Evolutionary conservation across 2,329 filamentous ascomycete species (phyloP).

Genomic region (Sarocladium brachiariae): DNA sequence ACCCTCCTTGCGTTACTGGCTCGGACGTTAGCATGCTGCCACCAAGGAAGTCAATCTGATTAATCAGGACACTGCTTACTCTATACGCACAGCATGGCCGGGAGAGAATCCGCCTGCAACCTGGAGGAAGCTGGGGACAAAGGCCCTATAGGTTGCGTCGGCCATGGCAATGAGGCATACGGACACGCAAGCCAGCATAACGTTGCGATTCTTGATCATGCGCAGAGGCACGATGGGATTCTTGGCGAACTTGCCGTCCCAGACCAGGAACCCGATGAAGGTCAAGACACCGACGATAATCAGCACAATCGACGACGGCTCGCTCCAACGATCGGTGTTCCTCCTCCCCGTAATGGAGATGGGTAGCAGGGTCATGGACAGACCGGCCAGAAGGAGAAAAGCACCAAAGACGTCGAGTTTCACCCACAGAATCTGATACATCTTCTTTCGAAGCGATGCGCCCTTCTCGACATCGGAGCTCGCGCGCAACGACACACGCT

Average conservation of each 20-base stretch:
- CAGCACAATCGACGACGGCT: conserved; percentile 29
- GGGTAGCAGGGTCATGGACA: conserved; percentile 27
- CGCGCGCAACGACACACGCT: not conserved
- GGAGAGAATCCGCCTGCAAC: conserved; percentile 29
- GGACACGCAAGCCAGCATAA: conserved; percentile 29
- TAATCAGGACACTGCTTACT: too few species aligned
- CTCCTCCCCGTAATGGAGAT: conserved; percentile 29
- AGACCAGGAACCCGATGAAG: conserved; percentile 23
- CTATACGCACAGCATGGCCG: conserved; percentile 29
- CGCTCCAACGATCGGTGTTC: conserved; percentile 23
- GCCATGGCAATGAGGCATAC: conserved; percentile 30
- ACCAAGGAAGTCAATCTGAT: too few species aligned
- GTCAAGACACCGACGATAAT: conserved; percentile 23
- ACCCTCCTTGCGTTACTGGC: conserved; percentile 22
- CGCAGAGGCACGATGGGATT: conserved; percentile 31
- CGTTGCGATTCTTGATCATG: conserved; percentile 29
- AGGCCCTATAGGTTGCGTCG: conserved; percentile 31
- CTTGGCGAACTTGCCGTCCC: conserved; percentile 29
- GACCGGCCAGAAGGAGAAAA: conserved; percentile 23
- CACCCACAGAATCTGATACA: not conserved
- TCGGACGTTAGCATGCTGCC: too few species aligned
- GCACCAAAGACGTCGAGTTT: conserved; percentile 27
- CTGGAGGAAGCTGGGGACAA: conserved; percentile 33
- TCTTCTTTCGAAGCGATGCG: conserved; percentile 15
- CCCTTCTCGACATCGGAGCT: conserved; percentile 10